Conservation (phyloP, 371 early-diverging fungal species). For the Coemansia sp. region DNA sequence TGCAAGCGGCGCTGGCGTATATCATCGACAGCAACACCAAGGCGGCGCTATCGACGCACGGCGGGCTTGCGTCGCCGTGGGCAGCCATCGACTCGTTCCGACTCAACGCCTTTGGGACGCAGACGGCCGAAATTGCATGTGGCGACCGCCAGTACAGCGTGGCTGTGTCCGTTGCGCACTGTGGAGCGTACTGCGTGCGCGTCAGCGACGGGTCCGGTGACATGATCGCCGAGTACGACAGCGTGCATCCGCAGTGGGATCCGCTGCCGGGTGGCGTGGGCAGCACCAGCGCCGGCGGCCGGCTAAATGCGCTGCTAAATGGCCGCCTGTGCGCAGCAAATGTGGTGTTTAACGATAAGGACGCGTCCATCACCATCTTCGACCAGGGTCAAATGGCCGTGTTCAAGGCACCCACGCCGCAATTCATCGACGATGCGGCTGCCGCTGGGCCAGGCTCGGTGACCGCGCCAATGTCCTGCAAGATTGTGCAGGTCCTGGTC, state of each 20-base stretch:
- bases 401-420: conserved; percentile 64
- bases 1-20: conserved; percentile 71
- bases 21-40: conserved; percentile 48
- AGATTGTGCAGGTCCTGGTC: conserved; percentile 84
- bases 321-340: conserved; percentile 26
- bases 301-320: conserved; percentile 27
- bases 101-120: conserved; percentile 56
- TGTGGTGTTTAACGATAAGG: conserved; percentile 26
- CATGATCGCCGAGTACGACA: conserved; percentile 4
- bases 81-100: conserved; percentile 58
- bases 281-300: conserved; percentile 18
- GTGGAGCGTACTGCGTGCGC: conserved; percentile 9
- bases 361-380: conserved; percentile 32
- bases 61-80: conserved; percentile 66
- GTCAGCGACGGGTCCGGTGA: conserved; percentile 3
- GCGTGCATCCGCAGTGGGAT: conserved; percentile 24
- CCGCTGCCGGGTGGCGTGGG: conserved; percentile 10
- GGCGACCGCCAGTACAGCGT: conserved; percentile 52
- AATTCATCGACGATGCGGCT: conserved; percentile 56
- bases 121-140: conserved; percentile 45
- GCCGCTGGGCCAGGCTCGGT: conserved; percentile 64
- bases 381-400: conserved; percentile 57
- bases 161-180: conserved; percentile 37
- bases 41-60: conserved; percentile 10
- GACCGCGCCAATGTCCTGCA: conserved; percentile 95